Evolutionary conservation across 2,329 filamentous ascomycete species (phyloP).

Genomic region (Cryphonectria radicalis): DNA sequence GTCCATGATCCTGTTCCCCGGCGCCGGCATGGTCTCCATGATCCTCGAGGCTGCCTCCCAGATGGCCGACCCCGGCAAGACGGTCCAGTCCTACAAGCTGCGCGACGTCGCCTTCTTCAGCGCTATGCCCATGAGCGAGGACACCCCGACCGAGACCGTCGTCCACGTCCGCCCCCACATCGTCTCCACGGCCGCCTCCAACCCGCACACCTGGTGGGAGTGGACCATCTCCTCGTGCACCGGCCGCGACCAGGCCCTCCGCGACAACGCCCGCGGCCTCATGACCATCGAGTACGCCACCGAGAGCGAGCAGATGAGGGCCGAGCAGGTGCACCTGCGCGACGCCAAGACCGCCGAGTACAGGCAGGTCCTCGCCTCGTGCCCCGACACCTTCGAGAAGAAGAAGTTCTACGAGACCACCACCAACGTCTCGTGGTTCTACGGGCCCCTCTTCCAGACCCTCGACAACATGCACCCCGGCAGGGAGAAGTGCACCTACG

Average conservation of each 20-base stretch:
- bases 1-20: slow-evolving; percentile 27
- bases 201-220: slow-evolving; percentile 25
- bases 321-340: slow-evolving; percentile 19
- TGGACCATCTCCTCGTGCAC: slow-evolving; percentile 26
- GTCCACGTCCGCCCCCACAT: slow-evolving; percentile 24
- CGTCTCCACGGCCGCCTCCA: slow-evolving; percentile 18
- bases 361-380: slow-evolving; percentile 21
- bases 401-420: slow-evolving; percentile 24
- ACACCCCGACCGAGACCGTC: slow-evolving; percentile 25
- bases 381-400: slow-evolving; percentile 25
- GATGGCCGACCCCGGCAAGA: slow-evolving; percentile 32
- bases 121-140: slow-evolving; percentile 26
- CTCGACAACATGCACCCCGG: slow-evolving; percentile 43
- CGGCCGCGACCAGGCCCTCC: slow-evolving; percentile 22
- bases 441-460: slow-evolving; percentile 56
- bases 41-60: slow-evolving; percentile 24
- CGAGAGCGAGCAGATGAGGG: slow-evolving; percentile 25
- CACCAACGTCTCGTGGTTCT: slow-evolving; percentile 35
- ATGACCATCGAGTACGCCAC: slow-evolving; percentile 25
- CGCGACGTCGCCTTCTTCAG: slow-evolving; percentile 25
- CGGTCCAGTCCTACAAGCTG: slow-evolving; percentile 15
- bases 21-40: slow-evolving; percentile 28
- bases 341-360: slow-evolving; percentile 22
- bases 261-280: slow-evolving; percentile 26
- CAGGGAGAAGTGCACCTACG: slow-evolving; percentile 42